Evolutionary conservation across 306 rosid genomes (phyloP), one percentile per base, ranked within the genome.

Genomic region (Cucurbita argyrosperma): DNA sequence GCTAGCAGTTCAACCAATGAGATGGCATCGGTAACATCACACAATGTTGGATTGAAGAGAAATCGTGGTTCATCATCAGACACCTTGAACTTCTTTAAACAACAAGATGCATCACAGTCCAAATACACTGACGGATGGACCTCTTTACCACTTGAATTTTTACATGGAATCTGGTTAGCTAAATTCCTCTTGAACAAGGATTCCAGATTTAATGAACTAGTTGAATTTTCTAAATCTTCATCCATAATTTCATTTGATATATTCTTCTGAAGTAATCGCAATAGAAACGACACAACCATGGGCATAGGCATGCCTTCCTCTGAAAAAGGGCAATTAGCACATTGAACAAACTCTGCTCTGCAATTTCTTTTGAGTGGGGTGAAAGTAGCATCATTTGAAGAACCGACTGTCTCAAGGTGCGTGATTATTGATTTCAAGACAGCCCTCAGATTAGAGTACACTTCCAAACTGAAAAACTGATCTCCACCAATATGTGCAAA

Each of bases 1-100:
- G 94, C 90, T 57, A 89, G 82, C 59, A 93, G 81, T 89, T 93
- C 98, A 85, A 93, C 80, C 83, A 93, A 79, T 9, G 98, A 85
- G n/a, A 89, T 69, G 61, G 83, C 82, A 80, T 90, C 88, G 21
- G 75, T 76, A 72, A 90, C 79, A 73, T 74, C 75, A 26, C 86
- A 84, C 15, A 84, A 51, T 81, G 73, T 37, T 52, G 38, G 62
- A 40, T 57, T 78, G 71, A 61, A 64, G 70, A 58, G 49, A 35
- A 53, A 53, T 45, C 47, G 76, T 50, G 88, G 71, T 71, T 63
- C 80, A 66, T 81, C 46, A 78, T 83, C 71, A 79, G 82, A 77
- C 67, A 52, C 46, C 72, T 21, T 42, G 72, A 18, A 70, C 72
- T 85, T 88, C 53, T 63, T 77, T 68, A 78, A 88, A 73, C 78